Conservation (phyloP, 352 stramenopile species). For the Phytophthora litchii region DNA sequence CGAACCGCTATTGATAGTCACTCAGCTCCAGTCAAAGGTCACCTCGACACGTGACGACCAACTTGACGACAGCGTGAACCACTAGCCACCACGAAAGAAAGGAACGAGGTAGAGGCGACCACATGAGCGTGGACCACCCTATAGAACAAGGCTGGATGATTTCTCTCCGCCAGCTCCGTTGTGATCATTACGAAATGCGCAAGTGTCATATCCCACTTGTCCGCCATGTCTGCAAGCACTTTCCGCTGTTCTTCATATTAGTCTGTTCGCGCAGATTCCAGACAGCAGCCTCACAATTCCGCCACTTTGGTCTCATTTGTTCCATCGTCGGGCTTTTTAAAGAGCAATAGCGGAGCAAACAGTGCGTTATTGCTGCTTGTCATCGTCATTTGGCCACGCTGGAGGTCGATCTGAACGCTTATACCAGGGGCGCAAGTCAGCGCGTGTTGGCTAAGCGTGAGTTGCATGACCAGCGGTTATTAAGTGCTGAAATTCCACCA, state of each 20-base stretch:
- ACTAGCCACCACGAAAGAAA: background rate
- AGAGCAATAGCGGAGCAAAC: background rate
- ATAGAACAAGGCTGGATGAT: too few relatives aligned
- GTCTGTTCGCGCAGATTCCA: background rate
- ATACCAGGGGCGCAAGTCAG: background rate
- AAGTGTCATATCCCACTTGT: background rate
- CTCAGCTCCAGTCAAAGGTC: background rate
- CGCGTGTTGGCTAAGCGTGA: background rate
- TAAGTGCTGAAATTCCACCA: background rate
- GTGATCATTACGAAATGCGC: background rate
- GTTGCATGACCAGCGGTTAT: background rate
- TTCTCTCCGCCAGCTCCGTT: background rate
- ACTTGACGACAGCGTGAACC: background rate
- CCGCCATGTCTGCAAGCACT: background rate
- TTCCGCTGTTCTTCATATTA: background rate
- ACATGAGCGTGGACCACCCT: too few relatives aligned
- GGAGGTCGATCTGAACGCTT: background rate
- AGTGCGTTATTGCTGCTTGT: background rate
- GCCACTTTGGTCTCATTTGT: constrained; percentile 15
- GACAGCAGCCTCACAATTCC: constrained; percentile 1
- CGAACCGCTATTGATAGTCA: background rate
- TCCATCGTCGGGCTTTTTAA: constrained; percentile 8
- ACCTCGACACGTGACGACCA: background rate
- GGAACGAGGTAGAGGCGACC: background rate
- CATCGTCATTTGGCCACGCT: background rate